A percentile compares a stretch with the other conserved stretches of the same genome.
Evolutionary conservation across 78 protist genomes (phyloP).

Genomic region (Anaeramoeba flamelloides): DNA sequence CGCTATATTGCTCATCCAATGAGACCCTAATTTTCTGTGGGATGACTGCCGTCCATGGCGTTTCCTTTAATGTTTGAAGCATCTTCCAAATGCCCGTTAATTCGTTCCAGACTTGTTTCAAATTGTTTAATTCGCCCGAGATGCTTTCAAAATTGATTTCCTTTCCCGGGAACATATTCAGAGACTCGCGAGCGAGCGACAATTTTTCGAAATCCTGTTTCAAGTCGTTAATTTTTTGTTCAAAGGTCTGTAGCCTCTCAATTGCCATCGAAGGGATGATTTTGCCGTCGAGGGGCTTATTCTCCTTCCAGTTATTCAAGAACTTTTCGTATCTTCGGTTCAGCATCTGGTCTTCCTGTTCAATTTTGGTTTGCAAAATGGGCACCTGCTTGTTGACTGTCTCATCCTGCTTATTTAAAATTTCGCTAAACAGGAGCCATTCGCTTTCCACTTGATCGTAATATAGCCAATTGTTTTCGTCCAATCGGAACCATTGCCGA

Average conservation of each 20-base stretch:
- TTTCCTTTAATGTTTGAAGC: constrained; percentile 40
- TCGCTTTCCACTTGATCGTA: constrained; percentile 53
- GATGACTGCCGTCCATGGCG: constrained; percentile 63
- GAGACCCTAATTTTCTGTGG: constrained; percentile 31
- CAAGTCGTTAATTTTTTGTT: constrained; percentile 20
- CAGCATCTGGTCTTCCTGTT: constrained; percentile 25
- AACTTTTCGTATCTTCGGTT: background rate
- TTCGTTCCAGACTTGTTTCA: constrained; percentile 51
- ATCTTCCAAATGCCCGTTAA: constrained; percentile 30
- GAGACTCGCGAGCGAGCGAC: constrained; percentile 44
- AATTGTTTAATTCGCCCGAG: constrained; percentile 51
- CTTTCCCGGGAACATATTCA: constrained; percentile 28
- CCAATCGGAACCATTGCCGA: constrained; percentile 53
- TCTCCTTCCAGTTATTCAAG: constrained; percentile 11
- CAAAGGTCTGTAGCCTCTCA: constrained; percentile 21
- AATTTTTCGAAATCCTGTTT: constrained; percentile 32
- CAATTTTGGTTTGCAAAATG: constrained; percentile 32
- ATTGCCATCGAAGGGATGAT: constrained; percentile 30
- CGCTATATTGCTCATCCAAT: constrained; percentile 15
- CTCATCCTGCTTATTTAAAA: constrained; percentile 16
- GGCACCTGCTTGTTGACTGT: constrained; percentile 20
- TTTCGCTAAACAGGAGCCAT: constrained; percentile 47
- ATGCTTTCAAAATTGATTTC: constrained; percentile 25
- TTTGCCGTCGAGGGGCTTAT: constrained; percentile 52
- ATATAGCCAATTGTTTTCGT: constrained; percentile 60